phyloP scores from a whole-genome alignment of 2,329 filamentous ascomycete species.

The Monosporascus sp. region DNA sequence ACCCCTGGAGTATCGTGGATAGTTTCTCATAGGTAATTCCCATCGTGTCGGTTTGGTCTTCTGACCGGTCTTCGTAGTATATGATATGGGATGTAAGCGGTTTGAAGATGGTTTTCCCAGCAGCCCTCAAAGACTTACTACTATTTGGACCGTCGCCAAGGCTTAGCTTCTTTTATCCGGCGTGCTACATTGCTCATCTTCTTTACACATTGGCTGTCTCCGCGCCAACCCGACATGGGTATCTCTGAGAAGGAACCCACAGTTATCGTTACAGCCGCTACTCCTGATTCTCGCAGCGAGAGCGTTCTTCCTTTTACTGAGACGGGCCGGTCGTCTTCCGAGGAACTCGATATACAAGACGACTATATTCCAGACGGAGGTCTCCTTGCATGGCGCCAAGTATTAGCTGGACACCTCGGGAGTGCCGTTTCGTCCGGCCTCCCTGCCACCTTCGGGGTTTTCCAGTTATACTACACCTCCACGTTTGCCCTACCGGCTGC shows the following conservation, averaged over 20 bases:
- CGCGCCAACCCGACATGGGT: background rate
- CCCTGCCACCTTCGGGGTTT: conserved; percentile 43
- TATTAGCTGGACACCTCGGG: conserved; percentile 39
- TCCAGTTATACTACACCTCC: conserved; percentile 39
- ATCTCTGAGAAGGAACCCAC: background rate
- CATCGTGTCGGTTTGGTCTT: background rate
- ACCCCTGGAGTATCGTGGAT: background rate
- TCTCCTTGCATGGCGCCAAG: conserved; percentile 44
- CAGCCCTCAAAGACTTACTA: too few relatives aligned
- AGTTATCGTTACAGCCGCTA: background rate
- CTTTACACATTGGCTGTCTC: background rate
- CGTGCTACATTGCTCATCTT: background rate
- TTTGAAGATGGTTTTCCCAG: too few relatives aligned
- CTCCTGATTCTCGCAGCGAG: background rate
- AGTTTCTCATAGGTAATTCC: background rate
- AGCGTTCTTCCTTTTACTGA: background rate
- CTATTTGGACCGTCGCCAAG: too few relatives aligned
- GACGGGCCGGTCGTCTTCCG: background rate
- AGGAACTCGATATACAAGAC: background rate
- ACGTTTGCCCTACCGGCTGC: conserved; percentile 27
- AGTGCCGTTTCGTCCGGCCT: conserved; percentile 49
- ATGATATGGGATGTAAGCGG: background rate
- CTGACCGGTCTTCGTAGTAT: background rate
- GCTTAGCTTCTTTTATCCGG: background rate
- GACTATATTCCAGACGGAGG: conserved; percentile 40